These are phyloP conservation scores for Lentinula aciculospora DNA, from an alignment of 768 basidiomycete species.

Conservation along the genomic window DNA sequence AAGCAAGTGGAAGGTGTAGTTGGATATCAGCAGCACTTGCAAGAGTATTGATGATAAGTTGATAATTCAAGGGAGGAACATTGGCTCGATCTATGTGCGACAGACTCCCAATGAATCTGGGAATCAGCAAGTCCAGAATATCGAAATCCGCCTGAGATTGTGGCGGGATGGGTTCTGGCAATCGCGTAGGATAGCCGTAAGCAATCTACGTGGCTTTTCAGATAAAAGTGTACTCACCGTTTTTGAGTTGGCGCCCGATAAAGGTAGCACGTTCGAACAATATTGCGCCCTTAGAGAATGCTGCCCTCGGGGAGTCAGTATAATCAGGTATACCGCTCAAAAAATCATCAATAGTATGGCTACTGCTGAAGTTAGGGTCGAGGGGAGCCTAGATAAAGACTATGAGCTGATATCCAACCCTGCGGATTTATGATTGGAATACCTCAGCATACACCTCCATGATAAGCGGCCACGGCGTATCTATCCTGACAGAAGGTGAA, in stretches of 20 bases:
- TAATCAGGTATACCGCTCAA: slow-evolving; percentile 18
- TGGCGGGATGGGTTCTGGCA: background rate
- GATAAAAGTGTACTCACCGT: slow-evolving; percentile 12
- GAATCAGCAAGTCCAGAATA: slow-evolving; percentile 20
- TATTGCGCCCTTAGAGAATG: slow-evolving; percentile 25
- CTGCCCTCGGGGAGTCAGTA: slow-evolving; percentile 19
- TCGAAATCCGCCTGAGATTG: slow-evolving; percentile 12
- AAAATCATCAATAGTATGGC: slow-evolving; percentile 22
- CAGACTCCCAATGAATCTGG: slow-evolving; percentile 16
- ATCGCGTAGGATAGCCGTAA: background rate
- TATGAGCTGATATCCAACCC: background rate
- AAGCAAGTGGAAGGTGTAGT: slow-evolving; percentile 17
- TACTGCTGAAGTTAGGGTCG: slow-evolving; percentile 12
- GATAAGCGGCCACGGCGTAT: slow-evolving; percentile 32
- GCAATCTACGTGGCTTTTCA: background rate
- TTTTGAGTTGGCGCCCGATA: slow-evolving; percentile 9
- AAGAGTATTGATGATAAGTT: slow-evolving; percentile 26
- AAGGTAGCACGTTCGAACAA: slow-evolving; percentile 26
- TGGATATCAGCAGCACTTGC: slow-evolving; percentile 27
- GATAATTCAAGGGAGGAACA: slow-evolving; percentile 13
- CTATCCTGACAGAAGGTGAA: slow-evolving; percentile 23
- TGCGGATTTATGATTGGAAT: background rate
- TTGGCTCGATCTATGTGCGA: slow-evolving; percentile 14
- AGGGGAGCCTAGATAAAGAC: slow-evolving; percentile 11
- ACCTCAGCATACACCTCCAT: slow-evolving; percentile 15